Evolutionary conservation across 306 rosid genomes (phyloP).

Genomic region (Acacia confusa): DNA sequence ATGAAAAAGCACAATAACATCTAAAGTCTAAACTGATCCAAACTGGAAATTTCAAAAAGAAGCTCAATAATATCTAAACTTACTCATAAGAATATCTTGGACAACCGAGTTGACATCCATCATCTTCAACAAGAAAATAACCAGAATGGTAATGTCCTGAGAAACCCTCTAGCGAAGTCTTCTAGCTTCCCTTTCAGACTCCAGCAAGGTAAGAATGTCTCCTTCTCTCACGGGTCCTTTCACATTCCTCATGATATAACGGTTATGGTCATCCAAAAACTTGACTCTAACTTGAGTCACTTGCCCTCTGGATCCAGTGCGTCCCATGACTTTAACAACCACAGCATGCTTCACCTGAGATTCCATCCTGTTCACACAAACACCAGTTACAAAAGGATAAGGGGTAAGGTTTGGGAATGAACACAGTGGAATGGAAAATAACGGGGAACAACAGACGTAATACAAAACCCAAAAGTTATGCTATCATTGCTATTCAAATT

Average conservation of each 20-base stretch:
- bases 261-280: conserved; percentile 54
- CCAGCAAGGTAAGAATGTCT: conserved; percentile 50
- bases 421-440: neutral
- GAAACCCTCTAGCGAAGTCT: conserved; percentile 46
- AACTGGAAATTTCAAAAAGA: neutral
- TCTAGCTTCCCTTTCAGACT: conserved; percentile 60
- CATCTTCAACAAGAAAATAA: neutral
- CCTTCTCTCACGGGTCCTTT: conserved; percentile 54
- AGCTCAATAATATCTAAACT: neutral
- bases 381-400: neutral
- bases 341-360: conserved; percentile 44
- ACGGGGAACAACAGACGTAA: neutral
- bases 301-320: conserved; percentile 54
- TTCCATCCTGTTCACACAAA: conserved; percentile 45
- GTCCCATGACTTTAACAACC: conserved; percentile 54
- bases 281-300: conserved; percentile 57
- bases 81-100: conserved; percentile 5
- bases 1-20: neutral
- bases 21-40: neutral
- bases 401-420: neutral
- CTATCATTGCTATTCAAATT: neutral
- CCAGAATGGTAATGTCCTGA: neutral
- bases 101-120: neutral
- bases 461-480: neutral
- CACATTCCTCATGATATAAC: conserved; percentile 55